phyloP scores from a whole-genome alignment of 192 early-diverging fungal genomes.

The Umbelopsis sp. region DNA sequence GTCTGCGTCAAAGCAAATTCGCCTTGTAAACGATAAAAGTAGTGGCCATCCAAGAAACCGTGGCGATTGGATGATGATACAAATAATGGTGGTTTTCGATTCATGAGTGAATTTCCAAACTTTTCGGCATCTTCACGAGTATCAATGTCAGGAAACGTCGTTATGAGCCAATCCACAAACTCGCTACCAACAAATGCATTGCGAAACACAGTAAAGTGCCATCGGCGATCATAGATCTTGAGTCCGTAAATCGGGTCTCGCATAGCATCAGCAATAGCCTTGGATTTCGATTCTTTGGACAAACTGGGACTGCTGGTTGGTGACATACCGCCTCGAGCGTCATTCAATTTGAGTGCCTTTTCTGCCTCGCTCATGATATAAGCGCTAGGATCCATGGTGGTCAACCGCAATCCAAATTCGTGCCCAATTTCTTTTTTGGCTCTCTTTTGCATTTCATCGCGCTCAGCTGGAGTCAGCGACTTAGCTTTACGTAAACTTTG shows the following conservation, averaged over 20 bases:
- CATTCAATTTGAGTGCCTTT: constrained; percentile 6
- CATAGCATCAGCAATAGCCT: constrained; percentile 69
- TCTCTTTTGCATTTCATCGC: constrained; percentile 31
- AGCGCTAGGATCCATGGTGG: constrained; percentile 45
- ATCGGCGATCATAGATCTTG: constrained; percentile 72
- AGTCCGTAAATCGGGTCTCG: constrained; percentile 71
- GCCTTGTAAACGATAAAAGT: constrained; percentile 79
- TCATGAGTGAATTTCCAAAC: constrained; percentile 78
- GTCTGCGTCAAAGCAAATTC: constrained; percentile 48
- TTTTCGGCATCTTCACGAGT: constrained; percentile 75
- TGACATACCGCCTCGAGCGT: background rate
- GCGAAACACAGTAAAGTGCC: constrained; percentile 81
- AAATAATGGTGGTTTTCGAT: constrained; percentile 68
- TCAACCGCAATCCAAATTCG: constrained; percentile 37
- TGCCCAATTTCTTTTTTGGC: constrained; percentile 42
- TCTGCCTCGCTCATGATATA: constrained; percentile 36
- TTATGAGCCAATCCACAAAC: constrained; percentile 86
- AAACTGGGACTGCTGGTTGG: background rate
- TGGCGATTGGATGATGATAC: constrained; percentile 61
- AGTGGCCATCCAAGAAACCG: constrained; percentile 85
- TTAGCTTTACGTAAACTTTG: constrained; percentile 75
- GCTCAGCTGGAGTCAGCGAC: constrained; percentile 50
- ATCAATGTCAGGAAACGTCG: constrained; percentile 73
- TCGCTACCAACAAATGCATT: constrained; percentile 81
- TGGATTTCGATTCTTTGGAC: constrained; percentile 43